Evolutionary conservation across 2,329 filamentous ascomycete genomes (phyloP).

Genomic region (Myotisia sp.): DNA sequence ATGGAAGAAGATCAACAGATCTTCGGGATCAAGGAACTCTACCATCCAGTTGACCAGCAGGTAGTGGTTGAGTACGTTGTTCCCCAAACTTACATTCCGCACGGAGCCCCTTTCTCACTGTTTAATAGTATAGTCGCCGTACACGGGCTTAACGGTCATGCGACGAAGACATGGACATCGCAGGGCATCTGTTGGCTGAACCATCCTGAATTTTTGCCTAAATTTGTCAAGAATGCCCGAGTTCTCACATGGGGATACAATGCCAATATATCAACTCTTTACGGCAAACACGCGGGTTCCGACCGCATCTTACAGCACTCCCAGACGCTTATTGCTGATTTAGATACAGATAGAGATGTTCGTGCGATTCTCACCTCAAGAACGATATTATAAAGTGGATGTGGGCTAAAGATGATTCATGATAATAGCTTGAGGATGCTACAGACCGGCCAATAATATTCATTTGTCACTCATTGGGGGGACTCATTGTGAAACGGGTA

Average conservation of each 20-base stretch:
- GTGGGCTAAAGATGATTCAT: too few relatives aligned
- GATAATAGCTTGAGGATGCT: neutral
- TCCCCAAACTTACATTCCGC: too few relatives aligned
- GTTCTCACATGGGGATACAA: slow-evolving; percentile 20
- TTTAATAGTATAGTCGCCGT: slow-evolving; percentile 23
- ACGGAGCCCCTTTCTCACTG: too few relatives aligned
- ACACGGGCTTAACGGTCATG: slow-evolving; percentile 22
- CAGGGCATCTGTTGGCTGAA: slow-evolving; percentile 16
- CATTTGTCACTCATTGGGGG: slow-evolving; percentile 27
- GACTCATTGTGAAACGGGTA: slow-evolving; percentile 25
- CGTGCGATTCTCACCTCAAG: too few relatives aligned
- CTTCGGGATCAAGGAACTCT: too few relatives aligned
- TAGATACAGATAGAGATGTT: neutral
- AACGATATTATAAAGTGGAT: too few relatives aligned
- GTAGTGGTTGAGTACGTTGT: too few relatives aligned
- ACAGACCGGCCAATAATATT: slow-evolving; percentile 23
- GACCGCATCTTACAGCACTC: neutral
- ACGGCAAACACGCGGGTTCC: neutral
- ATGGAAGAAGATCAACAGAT: too few relatives aligned
- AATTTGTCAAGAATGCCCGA: slow-evolving; percentile 13
- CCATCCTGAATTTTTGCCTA: slow-evolving; percentile 21
- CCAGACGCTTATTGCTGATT: neutral
- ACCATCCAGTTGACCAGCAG: too few relatives aligned
- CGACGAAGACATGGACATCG: slow-evolving; percentile 20
- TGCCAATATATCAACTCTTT: slow-evolving; percentile 6